phyloP scores from a whole-genome alignment of 352 stramenopile genomes.

The Phytophthora hybrid region DNA sequence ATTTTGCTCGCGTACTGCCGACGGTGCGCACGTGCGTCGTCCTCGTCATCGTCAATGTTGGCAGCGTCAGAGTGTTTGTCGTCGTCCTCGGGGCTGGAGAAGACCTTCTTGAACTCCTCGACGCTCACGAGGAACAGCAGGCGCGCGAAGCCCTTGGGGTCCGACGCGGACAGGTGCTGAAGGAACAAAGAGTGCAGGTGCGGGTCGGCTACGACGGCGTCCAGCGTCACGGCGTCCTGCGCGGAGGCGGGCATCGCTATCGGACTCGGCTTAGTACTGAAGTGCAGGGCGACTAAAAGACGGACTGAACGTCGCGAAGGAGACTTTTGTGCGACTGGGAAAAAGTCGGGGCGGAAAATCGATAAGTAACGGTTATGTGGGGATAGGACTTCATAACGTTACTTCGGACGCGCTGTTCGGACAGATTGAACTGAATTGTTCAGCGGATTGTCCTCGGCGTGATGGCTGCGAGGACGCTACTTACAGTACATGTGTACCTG shows the following conservation, averaged over 20 bases:
- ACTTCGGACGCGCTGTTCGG: neutral
- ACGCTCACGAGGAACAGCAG: constrained; percentile 90
- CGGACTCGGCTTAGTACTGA: no score
- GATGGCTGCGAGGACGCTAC: neutral
- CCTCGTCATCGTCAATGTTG: constrained; percentile 31
- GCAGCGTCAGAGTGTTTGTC: neutral
- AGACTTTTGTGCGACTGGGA: constrained; percentile 18
- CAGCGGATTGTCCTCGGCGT: neutral
- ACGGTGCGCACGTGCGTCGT: constrained; percentile 47
- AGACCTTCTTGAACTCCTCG: constrained; percentile 89
- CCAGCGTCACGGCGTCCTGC: constrained; percentile 55
- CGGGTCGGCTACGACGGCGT: constrained; percentile 78
- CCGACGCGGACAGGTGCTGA: constrained; percentile 70
- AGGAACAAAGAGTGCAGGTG: constrained; percentile 86
- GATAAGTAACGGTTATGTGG: neutral
- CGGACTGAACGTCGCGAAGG: constrained; percentile 21
- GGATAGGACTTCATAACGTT: no score
- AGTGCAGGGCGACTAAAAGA: constrained; percentile 33
- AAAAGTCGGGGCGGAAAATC: constrained; percentile 23
- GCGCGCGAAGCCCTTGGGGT: constrained; percentile 80
- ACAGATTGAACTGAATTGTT: neutral
- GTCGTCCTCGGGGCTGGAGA: constrained; percentile 19
- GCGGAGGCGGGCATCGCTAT: constrained; percentile 8
- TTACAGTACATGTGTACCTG: no score
- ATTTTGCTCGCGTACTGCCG: constrained; percentile 87